These are phyloP conservation scores for Trichoderma koningii DNA, from an alignment of 2,329 filamentous ascomycete species.

Conservation along the genomic window DNA sequence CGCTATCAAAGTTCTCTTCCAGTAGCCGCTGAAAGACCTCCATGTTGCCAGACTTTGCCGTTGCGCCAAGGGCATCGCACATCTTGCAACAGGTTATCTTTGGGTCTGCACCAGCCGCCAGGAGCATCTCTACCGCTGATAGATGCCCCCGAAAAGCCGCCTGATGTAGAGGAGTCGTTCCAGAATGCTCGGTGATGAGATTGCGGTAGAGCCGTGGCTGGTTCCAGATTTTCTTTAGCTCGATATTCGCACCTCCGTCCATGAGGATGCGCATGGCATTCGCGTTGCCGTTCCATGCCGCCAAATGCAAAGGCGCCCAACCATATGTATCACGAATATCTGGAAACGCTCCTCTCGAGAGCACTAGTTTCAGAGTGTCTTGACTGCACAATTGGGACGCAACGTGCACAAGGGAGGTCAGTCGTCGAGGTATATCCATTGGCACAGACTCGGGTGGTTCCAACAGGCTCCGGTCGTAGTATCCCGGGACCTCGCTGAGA, in stretches of 20 bases:
- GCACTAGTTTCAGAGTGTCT: neutral
- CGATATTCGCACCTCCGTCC: neutral
- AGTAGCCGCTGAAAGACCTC: neutral
- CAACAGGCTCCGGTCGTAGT: neutral
- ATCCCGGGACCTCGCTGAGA: neutral
- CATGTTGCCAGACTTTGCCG: neutral
- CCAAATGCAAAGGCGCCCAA: neutral
- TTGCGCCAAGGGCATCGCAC: neutral
- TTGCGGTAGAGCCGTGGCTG: neutral
- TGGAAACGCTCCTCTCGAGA: neutral
- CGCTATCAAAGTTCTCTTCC: slow-evolving; percentile 1
- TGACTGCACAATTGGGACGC: neutral
- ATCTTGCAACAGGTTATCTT: neutral
- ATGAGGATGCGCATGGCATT: neutral
- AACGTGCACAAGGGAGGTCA: neutral
- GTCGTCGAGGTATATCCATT: neutral
- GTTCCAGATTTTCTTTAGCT: neutral
- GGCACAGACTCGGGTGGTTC: neutral
- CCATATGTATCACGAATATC: neutral
- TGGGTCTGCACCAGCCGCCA: neutral
- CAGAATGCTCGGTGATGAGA: neutral
- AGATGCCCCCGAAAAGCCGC: neutral
- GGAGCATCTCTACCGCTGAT: neutral
- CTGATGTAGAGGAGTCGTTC: neutral
- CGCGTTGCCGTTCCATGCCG: neutral